A percentile compares a stretch with the other conserved stretches of the same genome.
These are phyloP conservation scores for Collybia sordida DNA, from an alignment of 768 basidiomycete species.

Conservation along the genomic window DNA sequence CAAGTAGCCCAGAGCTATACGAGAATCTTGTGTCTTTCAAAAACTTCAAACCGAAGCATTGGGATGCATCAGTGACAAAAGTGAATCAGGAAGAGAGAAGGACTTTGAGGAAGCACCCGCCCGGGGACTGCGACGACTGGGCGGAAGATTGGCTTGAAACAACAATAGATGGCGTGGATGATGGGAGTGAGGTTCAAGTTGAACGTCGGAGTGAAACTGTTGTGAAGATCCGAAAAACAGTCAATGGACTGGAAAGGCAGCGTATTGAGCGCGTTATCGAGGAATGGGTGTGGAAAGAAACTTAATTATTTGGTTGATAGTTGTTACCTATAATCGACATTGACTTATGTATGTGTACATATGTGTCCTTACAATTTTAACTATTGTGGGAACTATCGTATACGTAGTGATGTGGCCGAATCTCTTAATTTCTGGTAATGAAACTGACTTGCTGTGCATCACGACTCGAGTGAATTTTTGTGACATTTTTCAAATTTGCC, in stretches of 20 bases:
- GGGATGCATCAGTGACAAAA: slow-evolving; percentile 54
- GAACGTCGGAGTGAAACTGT: slow-evolving; percentile 47
- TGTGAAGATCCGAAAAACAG: slow-evolving; percentile 57
- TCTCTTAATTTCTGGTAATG: not conserved
- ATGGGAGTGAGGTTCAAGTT: slow-evolving; percentile 37
- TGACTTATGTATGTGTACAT: slow-evolving; percentile 12
- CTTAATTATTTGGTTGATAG: no score
- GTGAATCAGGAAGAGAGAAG: slow-evolving; percentile 40
- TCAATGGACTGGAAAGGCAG: slow-evolving; percentile 64
- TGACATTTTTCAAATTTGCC: not conserved
- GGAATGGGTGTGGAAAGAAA: slow-evolving; percentile 57
- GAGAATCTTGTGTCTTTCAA: slow-evolving; percentile 39
- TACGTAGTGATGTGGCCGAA: not conserved
- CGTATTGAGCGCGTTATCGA: slow-evolving; percentile 68
- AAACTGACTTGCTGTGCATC: not conserved
- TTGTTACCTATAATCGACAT: slow-evolving; percentile 6
- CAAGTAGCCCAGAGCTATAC: slow-evolving; percentile 16
- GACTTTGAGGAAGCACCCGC: slow-evolving; percentile 35
- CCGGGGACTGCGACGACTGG: slow-evolving; percentile 42
- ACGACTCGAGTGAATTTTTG: no score
- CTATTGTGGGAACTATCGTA: slow-evolving; percentile 5
- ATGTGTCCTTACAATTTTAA: not conserved
- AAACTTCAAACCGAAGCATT: slow-evolving; percentile 67
- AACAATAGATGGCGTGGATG: slow-evolving; percentile 27
- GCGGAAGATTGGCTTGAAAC: slow-evolving; percentile 41